These are phyloP conservation scores for Monosporozyma servazzii DNA, from an alignment of 805 yeast genomes.

Conservation along the genomic window DNA sequence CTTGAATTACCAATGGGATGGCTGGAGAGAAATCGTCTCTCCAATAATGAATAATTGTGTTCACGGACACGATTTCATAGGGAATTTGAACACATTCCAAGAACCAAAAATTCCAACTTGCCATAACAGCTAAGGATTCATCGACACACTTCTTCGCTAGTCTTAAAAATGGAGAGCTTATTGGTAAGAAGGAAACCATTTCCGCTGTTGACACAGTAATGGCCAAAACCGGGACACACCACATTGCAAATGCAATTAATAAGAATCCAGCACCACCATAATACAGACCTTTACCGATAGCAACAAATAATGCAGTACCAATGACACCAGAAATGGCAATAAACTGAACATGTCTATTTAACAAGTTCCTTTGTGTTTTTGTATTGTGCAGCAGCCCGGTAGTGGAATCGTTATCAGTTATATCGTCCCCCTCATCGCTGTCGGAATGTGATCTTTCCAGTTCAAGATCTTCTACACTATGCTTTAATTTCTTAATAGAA, in stretches of 20 bases:
- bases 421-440: not conserved
- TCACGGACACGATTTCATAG: conserved; percentile 73
- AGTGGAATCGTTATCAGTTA: conserved; percentile 9
- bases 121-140: conserved; percentile 62
- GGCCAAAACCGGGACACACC: conserved; percentile 62
- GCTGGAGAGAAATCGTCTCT: conserved; percentile 66
- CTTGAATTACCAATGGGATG: conserved; percentile 56
- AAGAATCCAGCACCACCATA: conserved; percentile 65
- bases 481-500: not conserved
- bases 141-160: conserved; percentile 70
- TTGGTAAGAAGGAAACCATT: conserved; percentile 67
- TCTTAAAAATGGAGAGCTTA: conserved; percentile 67
- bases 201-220: conserved; percentile 71
- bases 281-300: conserved; percentile 55
- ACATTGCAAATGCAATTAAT: conserved; percentile 52
- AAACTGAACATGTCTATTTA: conserved; percentile 66
- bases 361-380: conserved; percentile 40
- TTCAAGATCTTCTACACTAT: not conserved
- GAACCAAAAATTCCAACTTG: conserved; percentile 76
- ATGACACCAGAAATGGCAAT: conserved; percentile 77
- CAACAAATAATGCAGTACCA: conserved; percentile 71
- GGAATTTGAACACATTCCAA: conserved; percentile 72
- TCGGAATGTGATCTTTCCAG: not conserved
- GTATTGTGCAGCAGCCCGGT: conserved; percentile 13
- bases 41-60: conserved; percentile 75